Conservation (phyloP, 306 rosid genomes). For the Cotoneaster glaucophyllus region DNA sequence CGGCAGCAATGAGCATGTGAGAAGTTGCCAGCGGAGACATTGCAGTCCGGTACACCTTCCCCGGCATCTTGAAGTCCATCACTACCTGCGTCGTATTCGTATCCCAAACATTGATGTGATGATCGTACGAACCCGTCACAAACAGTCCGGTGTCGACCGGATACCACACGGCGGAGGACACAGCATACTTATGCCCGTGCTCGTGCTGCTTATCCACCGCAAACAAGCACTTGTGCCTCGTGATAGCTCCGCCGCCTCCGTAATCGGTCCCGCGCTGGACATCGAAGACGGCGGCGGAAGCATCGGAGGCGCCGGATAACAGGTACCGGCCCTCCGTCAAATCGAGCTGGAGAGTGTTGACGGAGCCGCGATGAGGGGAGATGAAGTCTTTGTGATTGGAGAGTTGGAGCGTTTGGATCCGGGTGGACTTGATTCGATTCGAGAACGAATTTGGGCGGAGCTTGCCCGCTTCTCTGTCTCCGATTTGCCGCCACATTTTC, state of each 20-base stretch:
- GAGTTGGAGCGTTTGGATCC: slow-evolving; percentile 36
- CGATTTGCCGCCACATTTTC: slow-evolving; percentile 87
- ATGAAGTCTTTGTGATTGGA: slow-evolving; percentile 68
- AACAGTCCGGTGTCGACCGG: slow-evolving; percentile 85
- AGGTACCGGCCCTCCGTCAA: slow-evolving; percentile 79
- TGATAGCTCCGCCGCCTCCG: slow-evolving; percentile 37
- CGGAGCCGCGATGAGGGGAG: slow-evolving; percentile 72
- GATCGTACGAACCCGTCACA: slow-evolving; percentile 82
- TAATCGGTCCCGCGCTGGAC: slow-evolving; percentile 54
- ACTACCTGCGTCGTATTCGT: slow-evolving; percentile 91
- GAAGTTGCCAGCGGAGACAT: slow-evolving; percentile 86
- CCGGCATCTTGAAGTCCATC: slow-evolving; percentile 78
- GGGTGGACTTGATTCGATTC: slow-evolving; percentile 61
- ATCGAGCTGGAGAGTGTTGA: slow-evolving; percentile 89
- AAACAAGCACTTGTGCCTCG: slow-evolving; percentile 51
- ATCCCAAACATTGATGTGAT: slow-evolving; percentile 88
- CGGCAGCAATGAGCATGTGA: slow-evolving; percentile 85
- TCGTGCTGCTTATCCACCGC: slow-evolving; percentile 66
- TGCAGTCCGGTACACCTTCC: slow-evolving; percentile 82
- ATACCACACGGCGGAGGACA: slow-evolving; percentile 91
- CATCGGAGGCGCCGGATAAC: slow-evolving; percentile 76
- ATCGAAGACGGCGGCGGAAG: slow-evolving; percentile 67
- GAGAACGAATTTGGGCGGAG: slow-evolving; percentile 49
- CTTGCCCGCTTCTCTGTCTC: slow-evolving; percentile 81
- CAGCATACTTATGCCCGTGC: slow-evolving; percentile 60